phyloP scores from a whole-genome alignment of 768 basidiomycete species.

The Boletus fagicola region DNA sequence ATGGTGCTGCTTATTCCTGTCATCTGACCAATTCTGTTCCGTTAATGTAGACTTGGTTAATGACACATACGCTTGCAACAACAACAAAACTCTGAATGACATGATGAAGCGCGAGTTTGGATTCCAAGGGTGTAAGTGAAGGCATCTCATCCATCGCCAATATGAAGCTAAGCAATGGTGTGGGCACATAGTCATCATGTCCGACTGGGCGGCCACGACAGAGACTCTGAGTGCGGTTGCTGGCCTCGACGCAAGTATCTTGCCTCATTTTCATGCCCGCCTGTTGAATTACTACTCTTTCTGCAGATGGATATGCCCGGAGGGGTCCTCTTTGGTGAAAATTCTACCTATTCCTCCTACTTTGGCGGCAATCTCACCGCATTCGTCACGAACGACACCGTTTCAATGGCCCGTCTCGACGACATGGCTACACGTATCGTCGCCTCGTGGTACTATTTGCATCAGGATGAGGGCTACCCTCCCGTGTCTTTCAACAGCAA shows the following conservation, averaged over 20 bases:
- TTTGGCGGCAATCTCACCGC: constrained; percentile 52
- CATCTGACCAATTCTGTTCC: not conserved
- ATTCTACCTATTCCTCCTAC: not conserved
- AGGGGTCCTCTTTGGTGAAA: not conserved
- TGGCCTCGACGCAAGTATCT: not conserved
- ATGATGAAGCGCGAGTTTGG: not conserved
- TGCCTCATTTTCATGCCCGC: not conserved
- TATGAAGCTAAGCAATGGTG: not conserved
- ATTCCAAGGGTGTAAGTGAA: not conserved
- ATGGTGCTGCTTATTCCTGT: not conserved
- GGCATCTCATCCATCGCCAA: not conserved
- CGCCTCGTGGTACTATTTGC: constrained; percentile 53
- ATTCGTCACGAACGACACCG: constrained; percentile 26
- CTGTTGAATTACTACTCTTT: not conserved
- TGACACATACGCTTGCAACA: not conserved
- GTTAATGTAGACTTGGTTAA: not conserved
- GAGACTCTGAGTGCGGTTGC: not conserved
- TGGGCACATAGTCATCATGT: not conserved
- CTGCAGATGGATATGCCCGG: not conserved
- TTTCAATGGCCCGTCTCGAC: constrained; percentile 57
- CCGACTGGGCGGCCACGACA: not conserved
- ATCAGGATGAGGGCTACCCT: constrained; percentile 34
- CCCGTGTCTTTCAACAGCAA: not conserved
- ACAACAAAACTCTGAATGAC: not conserved
- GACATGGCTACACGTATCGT: constrained; percentile 73